Conservation (phyloP, 2,329 filamentous ascomycete genomes). For the Clonostachys byssicola region DNA sequence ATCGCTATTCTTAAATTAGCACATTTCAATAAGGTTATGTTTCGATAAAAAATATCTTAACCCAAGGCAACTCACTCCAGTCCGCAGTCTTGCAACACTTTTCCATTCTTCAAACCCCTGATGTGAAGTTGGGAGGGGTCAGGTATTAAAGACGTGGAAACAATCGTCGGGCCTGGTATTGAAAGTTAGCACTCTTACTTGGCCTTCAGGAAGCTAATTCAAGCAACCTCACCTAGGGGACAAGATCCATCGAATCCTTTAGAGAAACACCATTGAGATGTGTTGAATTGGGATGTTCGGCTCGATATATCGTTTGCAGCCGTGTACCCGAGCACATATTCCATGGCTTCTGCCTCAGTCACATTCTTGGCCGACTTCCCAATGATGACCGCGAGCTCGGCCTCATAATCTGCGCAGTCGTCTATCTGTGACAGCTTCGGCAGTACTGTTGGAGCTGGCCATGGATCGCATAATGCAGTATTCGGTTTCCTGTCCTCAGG, state of each 20-base stretch:
- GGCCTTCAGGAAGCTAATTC: neutral
- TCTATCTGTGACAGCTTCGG: conserved; percentile 43
- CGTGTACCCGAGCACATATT: conserved; percentile 61
- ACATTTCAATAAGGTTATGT: conserved; percentile 22
- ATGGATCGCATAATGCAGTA: conserved; percentile 49
- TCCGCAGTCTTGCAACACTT: conserved; percentile 40
- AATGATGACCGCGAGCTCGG: conserved; percentile 54
- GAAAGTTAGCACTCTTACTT: neutral
- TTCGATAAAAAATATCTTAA: neutral
- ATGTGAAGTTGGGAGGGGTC: conserved; percentile 34
- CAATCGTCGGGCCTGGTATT: conserved; percentile 38
- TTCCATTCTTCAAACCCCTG: conserved; percentile 42
- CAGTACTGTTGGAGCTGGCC: conserved; percentile 42
- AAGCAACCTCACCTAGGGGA: conserved; percentile 26
- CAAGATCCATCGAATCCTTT: conserved; percentile 54
- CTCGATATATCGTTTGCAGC: conserved; percentile 60
- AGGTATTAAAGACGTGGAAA: conserved; percentile 32
- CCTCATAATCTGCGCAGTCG: conserved; percentile 54
- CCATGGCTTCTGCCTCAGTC: conserved; percentile 47
- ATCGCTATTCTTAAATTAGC: conserved; percentile 27
- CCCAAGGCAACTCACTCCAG: conserved; percentile 13
- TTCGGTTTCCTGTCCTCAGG: conserved; percentile 38
- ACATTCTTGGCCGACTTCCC: conserved; percentile 48
- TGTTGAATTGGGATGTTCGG: conserved; percentile 48
- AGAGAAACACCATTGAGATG: conserved; percentile 52